These are phyloP conservation scores for Talaromyces trachyspermus DNA, from an alignment of 495 filamentous ascomycete genomes.

Conservation along the genomic window DNA sequence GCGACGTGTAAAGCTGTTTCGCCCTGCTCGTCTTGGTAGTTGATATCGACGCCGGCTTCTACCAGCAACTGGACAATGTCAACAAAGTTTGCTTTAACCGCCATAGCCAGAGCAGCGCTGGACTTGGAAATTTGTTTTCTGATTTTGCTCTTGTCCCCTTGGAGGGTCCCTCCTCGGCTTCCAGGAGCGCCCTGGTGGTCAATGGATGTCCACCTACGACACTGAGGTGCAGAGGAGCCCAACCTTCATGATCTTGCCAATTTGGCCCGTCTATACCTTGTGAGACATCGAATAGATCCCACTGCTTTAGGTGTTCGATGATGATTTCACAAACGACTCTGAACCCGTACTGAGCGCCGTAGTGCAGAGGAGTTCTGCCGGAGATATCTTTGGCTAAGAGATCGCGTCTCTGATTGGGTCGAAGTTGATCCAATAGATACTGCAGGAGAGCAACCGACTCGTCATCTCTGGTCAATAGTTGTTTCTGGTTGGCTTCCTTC, in stretches of 20 bases:
- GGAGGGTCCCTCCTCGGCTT: slow-evolving; percentile 63
- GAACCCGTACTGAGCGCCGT: slow-evolving; percentile 92
- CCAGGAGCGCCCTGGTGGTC: slow-evolving; percentile 72
- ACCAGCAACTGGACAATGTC: slow-evolving; percentile 80
- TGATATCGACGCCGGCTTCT: slow-evolving; percentile 85
- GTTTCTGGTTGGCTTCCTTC: slow-evolving; percentile 49
- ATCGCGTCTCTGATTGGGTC: slow-evolving; percentile 59
- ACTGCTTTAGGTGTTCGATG: slow-evolving; percentile 79
- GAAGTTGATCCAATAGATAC: slow-evolving; percentile 64
- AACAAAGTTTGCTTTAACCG: slow-evolving; percentile 75
- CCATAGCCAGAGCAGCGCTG: slow-evolving; percentile 82
- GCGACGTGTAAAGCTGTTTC: slow-evolving; percentile 91
- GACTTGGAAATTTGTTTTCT: slow-evolving; percentile 69
- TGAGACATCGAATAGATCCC: slow-evolving; percentile 77
- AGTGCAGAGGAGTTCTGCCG: slow-evolving; percentile 85
- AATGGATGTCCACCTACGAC: slow-evolving; percentile 86
- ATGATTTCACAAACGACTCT: slow-evolving; percentile 80
- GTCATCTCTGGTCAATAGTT: slow-evolving; percentile 59
- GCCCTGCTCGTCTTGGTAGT: slow-evolving; percentile 88
- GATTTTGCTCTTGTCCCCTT: slow-evolving; percentile 50
- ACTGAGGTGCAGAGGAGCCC: slow-evolving; percentile 83
- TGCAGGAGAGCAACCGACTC: slow-evolving; percentile 66
- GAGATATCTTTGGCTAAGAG: slow-evolving; percentile 65
- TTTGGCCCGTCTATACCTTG: slow-evolving; percentile 74
- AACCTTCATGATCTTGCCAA: slow-evolving; percentile 92